Base-by-base conservation (phyloP, 805 yeast genomes). In the Saturnispora ahearnii region DNA sequence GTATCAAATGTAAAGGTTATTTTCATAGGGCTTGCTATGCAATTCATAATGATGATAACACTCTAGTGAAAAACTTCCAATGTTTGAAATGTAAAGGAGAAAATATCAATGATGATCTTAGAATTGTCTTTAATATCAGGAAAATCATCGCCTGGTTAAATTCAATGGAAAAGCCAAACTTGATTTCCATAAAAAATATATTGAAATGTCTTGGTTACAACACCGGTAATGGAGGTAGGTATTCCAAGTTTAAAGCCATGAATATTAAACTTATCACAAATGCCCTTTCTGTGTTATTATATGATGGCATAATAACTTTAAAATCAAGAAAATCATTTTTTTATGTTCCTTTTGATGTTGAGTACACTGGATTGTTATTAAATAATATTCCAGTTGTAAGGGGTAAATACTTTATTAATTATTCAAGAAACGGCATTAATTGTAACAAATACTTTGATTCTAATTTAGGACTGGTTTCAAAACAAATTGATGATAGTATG, bases 21-120 rank as follows among this genome's bases (percentile, higher is more conserved):
- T 44, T 54, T 15, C 67, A 63, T 46, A 44, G 46, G 5, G 54
- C 54, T 18, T 63, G 67, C 31, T 58, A 46, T 49, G 49, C 53
- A 46, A 11, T 52, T 8, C 12, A 24, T 9, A 29, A 33, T 5
- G 29, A 41, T 13, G 43, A 48, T 22, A 34, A 45, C 22, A 45
- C 44, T 22, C 2, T 22, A 8, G 6, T 12, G 4, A 13, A 26
- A 5, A 7, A 8, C 4, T 62, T 61, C 31, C 49, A 32, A 10
- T 62, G 66, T 45, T 24, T 49, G 7, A 22, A 38, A 8, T 60
- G 65, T 40, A 29, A 44, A 10, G 46, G 41, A 3, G 33, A 24
- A 11, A 11, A 34, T 10, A 1, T 51, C 3, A 48, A 49, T 44
- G 32, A 52, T 30, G 59, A 55, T 26, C 36, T 56, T n/a, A 15